A percentile compares a stretch with the other conserved stretches of the same genome.
Evolutionary conservation across 2,329 filamentous ascomycete genomes (phyloP).

Genomic region (Rutstroemia sydowiana): DNA sequence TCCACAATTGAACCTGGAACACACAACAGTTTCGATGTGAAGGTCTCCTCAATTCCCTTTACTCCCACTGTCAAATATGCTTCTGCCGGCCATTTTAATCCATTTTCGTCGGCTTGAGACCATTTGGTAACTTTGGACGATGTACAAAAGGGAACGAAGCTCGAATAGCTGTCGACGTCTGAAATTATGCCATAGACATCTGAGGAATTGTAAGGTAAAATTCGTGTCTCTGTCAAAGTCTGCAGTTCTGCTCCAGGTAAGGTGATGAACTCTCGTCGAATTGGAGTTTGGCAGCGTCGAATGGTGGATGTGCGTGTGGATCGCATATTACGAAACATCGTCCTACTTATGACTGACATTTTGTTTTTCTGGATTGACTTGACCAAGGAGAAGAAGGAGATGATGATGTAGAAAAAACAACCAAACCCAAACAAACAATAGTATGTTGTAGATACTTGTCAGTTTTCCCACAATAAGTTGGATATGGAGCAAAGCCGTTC

Average conservation of each 20-base stretch:
- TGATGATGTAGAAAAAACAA: not conserved
- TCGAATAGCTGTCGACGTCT: constrained; percentile 75
- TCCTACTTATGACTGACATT: constrained; percentile 17
- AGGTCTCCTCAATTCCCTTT: constrained; percentile 75
- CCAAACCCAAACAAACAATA: not conserved
- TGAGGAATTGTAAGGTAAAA: constrained; percentile 63
- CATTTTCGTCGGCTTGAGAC: constrained; percentile 45
- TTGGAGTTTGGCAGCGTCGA: constrained; percentile 12
- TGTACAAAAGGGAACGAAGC: constrained; percentile 89
- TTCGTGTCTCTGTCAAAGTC: constrained; percentile 64
- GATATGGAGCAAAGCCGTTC: too few species aligned
- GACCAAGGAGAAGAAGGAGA: not conserved
- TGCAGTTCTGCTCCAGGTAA: constrained; percentile 40
- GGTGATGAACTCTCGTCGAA: constrained; percentile 37
- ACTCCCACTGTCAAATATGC: constrained; percentile 81
- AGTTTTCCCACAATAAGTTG: too few species aligned
- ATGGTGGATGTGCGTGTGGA: constrained; percentile 15
- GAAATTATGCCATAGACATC: constrained; percentile 80
- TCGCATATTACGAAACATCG: constrained; percentile 19
- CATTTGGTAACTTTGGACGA: constrained; percentile 69
- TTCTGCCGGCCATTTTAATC: constrained; percentile 56
- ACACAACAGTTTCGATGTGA: constrained; percentile 74
- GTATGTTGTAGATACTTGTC: too few species aligned
- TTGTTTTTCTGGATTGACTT: not conserved
- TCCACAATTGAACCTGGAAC: constrained; percentile 66